phyloP scores from a whole-genome alignment of 23 red algal species.

The Pyropia yezoensis region DNA sequence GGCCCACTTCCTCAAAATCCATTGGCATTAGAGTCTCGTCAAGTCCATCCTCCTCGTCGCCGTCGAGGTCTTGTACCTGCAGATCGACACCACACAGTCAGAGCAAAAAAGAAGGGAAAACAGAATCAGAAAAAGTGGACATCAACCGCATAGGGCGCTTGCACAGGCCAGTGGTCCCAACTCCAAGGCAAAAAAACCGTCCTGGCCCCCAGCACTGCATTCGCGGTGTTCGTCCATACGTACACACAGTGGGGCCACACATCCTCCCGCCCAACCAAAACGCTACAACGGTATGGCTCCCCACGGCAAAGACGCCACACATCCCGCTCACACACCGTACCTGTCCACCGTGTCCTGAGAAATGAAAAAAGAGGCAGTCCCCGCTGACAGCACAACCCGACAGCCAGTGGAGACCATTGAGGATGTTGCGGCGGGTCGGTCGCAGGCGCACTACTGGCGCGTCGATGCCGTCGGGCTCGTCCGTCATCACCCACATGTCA shows the following conservation, averaged over 20 bases:
- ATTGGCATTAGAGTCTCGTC: constrained; percentile 56
- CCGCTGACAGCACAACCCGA: constrained; percentile 8
- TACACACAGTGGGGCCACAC: too few relatives aligned
- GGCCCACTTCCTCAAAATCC: constrained; percentile 40
- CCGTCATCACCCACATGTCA: constrained; percentile 54
- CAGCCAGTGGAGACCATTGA: constrained; percentile 45
- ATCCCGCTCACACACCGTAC: too few relatives aligned
- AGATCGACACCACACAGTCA: background rate
- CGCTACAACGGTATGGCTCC: too few relatives aligned
- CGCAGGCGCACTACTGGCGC: constrained; percentile 10
- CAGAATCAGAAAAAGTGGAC: too few relatives aligned
- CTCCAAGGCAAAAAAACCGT: too few relatives aligned
- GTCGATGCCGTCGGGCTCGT: constrained; percentile 13
- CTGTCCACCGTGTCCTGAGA: constrained; percentile 45
- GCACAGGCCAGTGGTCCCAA: too few relatives aligned
- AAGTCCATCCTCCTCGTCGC: constrained; percentile 57
- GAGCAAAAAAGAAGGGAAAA: too few relatives aligned
- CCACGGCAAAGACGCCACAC: too few relatives aligned
- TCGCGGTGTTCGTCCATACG: too few relatives aligned
- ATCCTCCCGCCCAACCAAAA: too few relatives aligned
- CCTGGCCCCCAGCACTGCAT: too few relatives aligned
- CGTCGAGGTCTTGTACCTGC: constrained; percentile 37
- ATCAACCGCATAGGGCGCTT: too few relatives aligned
- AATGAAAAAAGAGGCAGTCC: constrained; percentile 52
- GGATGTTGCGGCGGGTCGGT: constrained; percentile 37